A percentile compares a stretch with the other conserved stretches of the same genome.
Evolutionary conservation across 306 rosid genomes (phyloP).

Genomic region (Prunus salicina): DNA sequence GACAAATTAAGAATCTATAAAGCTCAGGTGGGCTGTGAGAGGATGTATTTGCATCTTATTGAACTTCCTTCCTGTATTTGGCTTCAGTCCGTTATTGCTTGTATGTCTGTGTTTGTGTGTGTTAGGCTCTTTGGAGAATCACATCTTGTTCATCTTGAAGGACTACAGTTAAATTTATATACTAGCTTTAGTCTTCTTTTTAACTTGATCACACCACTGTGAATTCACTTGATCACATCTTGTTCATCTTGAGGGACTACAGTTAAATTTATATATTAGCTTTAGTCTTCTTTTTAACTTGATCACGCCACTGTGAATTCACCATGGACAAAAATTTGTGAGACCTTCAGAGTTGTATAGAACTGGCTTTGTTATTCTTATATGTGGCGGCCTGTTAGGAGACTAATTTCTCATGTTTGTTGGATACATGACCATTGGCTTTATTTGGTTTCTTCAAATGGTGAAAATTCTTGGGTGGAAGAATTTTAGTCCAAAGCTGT

Average conservation of each 20-base stretch:
- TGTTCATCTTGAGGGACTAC: background rate
- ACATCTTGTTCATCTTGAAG: background rate
- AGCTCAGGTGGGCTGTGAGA: slow-evolving; percentile 19
- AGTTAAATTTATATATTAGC: background rate
- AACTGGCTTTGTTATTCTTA: background rate
- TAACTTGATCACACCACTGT: background rate
- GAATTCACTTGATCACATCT: background rate
- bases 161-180: background rate
- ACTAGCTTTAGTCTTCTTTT: background rate
- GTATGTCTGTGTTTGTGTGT: background rate
- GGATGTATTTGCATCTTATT: slow-evolving; percentile 14
- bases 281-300: background rate
- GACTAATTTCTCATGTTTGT: background rate
- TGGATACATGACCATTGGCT: background rate
- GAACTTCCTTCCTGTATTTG: slow-evolving; percentile 13
- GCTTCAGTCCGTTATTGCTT: background rate
- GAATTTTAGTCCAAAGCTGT: background rate
- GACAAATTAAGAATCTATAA: slow-evolving; percentile 34
- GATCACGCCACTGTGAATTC: background rate
- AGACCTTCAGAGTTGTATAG: background rate
- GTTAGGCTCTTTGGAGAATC: background rate
- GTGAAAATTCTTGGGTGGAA: slow-evolving; percentile 7
- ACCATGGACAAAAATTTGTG: slow-evolving; percentile 11
- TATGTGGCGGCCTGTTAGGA: slow-evolving; percentile 4
- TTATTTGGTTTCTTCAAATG: slow-evolving; percentile 6